These are phyloP conservation scores for Dendrocalamus sinicus DNA, from an alignment of 176 grass and related monocot species.

Conservation along the genomic window DNA sequence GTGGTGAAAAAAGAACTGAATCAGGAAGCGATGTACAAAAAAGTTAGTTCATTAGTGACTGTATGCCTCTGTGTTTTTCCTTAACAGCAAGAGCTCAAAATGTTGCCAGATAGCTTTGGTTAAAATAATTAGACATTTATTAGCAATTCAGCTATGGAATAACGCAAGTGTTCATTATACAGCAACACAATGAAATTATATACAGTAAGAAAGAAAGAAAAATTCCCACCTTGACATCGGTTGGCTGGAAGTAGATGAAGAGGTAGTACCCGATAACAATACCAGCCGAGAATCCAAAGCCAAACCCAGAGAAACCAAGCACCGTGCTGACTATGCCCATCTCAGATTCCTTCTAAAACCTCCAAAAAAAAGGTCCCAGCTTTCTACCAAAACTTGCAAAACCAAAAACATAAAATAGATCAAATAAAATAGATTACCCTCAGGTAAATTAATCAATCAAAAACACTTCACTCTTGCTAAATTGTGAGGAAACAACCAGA, in stretches of 20 bases:
- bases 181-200: constrained; percentile 14
- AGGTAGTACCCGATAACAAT: constrained; percentile 79
- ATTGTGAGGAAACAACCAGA: constrained; percentile 30
- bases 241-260: constrained; percentile 83
- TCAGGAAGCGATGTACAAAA: background rate
- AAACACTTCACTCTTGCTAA: constrained; percentile 3
- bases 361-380: constrained; percentile 27
- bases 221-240: constrained; percentile 73
- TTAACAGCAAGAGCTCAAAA: constrained; percentile 14
- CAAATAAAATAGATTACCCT: constrained; percentile 2
- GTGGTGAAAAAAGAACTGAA: constrained; percentile 5
- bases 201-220: constrained; percentile 35
- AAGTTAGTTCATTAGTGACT: background rate
- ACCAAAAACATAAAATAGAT: constrained; percentile 8
- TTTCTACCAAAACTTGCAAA: constrained; percentile 31
- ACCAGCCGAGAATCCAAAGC: constrained; percentile 72
- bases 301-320: constrained; percentile 85
- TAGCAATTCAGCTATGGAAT: constrained; percentile 5
- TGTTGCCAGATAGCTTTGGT: background rate
- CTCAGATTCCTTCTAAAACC: constrained; percentile 43
- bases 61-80: background rate
- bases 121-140: background rate
- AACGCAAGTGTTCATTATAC: constrained; percentile 11
- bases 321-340: constrained; percentile 83
- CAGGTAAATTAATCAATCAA: background rate